phyloP scores from a whole-genome alignment of 1,139 yeast genomes.

The Spencermartinsiella ligniputridi region DNA sequence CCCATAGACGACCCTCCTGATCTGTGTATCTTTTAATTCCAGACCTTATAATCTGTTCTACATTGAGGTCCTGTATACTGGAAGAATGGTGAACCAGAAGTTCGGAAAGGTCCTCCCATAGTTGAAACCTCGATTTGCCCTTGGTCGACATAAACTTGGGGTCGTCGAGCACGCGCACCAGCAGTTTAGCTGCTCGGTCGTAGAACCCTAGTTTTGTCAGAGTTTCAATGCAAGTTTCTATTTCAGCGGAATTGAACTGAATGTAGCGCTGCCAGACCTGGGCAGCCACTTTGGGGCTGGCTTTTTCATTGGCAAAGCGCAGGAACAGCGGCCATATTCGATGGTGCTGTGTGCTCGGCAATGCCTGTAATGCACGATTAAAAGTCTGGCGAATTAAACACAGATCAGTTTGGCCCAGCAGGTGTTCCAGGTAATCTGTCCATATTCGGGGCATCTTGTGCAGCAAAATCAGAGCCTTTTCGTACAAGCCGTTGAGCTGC shows the following conservation, averaged over 20 bases:
- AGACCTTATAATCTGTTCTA: constrained; percentile 37
- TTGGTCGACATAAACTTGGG: constrained; percentile 33
- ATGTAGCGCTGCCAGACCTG: constrained; percentile 45
- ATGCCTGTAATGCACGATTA: constrained; percentile 47
- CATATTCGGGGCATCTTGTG: constrained; percentile 51
- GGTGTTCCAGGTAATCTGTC: constrained; percentile 49
- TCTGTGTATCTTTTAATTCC: constrained; percentile 54
- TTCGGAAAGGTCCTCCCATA: constrained; percentile 49
- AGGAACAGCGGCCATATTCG: constrained; percentile 59
- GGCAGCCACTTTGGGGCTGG: constrained; percentile 44
- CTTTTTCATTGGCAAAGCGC: constrained; percentile 43
- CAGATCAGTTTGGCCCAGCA: constrained; percentile 40
- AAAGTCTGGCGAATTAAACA: constrained; percentile 46
- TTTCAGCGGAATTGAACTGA: constrained; percentile 36
- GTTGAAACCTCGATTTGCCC: constrained; percentile 39
- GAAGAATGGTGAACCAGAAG: constrained; percentile 35
- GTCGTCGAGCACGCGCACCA: constrained; percentile 32
- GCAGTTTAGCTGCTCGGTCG: constrained; percentile 29
- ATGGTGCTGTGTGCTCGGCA: constrained; percentile 52
- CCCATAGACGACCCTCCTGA: constrained; percentile 50
- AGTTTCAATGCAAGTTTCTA: constrained; percentile 32
- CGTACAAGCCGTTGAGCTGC: constrained; percentile 43
- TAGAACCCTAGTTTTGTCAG: constrained; percentile 26
- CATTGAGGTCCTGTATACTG: constrained; percentile 15
- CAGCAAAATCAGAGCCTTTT: constrained; percentile 43